Conservation (phyloP, 2,329 filamentous ascomycete species). For the Arthrobotrys sphaeroides region DNA sequence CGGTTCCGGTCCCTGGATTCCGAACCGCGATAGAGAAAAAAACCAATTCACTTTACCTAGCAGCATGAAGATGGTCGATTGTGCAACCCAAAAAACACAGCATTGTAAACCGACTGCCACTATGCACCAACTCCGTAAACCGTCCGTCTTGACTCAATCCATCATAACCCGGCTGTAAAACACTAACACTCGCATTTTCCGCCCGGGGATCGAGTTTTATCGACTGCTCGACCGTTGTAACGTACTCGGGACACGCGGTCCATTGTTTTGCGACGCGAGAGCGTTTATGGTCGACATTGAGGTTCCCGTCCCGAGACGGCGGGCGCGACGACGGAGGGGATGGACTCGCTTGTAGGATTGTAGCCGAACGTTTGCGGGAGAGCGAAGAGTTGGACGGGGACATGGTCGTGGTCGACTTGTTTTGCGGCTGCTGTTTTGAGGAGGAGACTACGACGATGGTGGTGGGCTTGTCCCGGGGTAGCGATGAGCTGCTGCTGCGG, state of each 20-base stretch:
- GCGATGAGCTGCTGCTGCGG: slow-evolving; percentile 17
- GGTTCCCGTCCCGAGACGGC: slow-evolving; percentile 33
- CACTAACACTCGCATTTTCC: slow-evolving; percentile 53
- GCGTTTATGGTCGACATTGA: slow-evolving; percentile 43
- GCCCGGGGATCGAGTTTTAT: slow-evolving; percentile 55
- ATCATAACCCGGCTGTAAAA: slow-evolving; percentile 53
- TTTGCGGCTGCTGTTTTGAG: neutral
- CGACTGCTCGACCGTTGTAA: slow-evolving; percentile 53
- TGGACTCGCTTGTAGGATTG: slow-evolving; percentile 40
- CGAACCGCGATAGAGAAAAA: slow-evolving; percentile 1
- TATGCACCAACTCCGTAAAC: slow-evolving; percentile 53
- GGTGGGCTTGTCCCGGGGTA: slow-evolving; percentile 26
- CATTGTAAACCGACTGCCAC: slow-evolving; percentile 56
- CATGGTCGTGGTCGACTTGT: slow-evolving; percentile 24
- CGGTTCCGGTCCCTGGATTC: slow-evolving; percentile 11
- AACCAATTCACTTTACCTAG: slow-evolving; percentile 49
- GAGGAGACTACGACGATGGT: slow-evolving; percentile 16
- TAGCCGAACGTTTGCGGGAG: slow-evolving; percentile 49
- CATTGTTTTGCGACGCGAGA: slow-evolving; percentile 50
- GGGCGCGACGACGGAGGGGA: slow-evolving; percentile 50
- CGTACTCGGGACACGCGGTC: slow-evolving; percentile 45
- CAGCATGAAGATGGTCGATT: slow-evolving; percentile 55
- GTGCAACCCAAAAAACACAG: slow-evolving; percentile 57
- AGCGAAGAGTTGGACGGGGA: slow-evolving; percentile 15
- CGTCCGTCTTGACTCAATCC: slow-evolving; percentile 47